Conservation (phyloP, 2,329 filamentous ascomycete genomes). For the Paecilomyces fulvus region DNA sequence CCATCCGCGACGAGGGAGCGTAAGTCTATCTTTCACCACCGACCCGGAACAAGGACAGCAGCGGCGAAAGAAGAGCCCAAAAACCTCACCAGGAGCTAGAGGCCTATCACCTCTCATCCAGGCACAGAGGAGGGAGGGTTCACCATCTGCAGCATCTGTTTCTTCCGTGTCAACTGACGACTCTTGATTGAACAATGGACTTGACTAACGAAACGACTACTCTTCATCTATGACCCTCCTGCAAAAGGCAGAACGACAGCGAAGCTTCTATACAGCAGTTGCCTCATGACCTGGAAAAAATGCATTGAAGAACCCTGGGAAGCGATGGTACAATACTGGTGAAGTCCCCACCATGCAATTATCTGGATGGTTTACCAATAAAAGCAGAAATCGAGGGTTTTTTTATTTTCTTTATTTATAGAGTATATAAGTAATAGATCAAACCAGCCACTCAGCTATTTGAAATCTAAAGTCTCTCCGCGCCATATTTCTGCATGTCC, state of each 20-base stretch:
- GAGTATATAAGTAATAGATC: neutral
- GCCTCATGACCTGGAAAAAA: too few relatives aligned
- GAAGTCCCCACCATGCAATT: neutral
- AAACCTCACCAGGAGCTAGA: slow-evolving; percentile 11
- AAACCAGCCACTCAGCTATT: neutral
- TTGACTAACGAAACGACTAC: neutral
- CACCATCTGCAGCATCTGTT: slow-evolving; percentile 13
- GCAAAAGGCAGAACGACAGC: too few relatives aligned
- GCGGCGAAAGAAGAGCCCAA: slow-evolving; percentile 23
- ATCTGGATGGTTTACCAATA: neutral
- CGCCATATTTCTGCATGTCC: neutral
- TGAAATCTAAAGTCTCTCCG: neutral
- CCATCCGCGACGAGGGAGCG: slow-evolving; percentile 26
- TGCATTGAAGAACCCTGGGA: too few relatives aligned
- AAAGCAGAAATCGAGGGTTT: neutral
- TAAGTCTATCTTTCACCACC: slow-evolving; percentile 17
- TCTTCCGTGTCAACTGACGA: neutral
- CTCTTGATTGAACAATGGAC: neutral
- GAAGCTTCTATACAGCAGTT: too few relatives aligned
- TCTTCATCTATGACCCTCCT: too few relatives aligned
- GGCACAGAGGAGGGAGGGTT: slow-evolving; percentile 28
- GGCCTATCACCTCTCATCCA: slow-evolving; percentile 30
- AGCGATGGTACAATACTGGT: too few relatives aligned
- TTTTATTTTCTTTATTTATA: neutral
- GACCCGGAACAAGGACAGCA: slow-evolving; percentile 13